phyloP scores from a whole-genome alignment of 768 basidiomycete species.

The Mycena rosella region DNA sequence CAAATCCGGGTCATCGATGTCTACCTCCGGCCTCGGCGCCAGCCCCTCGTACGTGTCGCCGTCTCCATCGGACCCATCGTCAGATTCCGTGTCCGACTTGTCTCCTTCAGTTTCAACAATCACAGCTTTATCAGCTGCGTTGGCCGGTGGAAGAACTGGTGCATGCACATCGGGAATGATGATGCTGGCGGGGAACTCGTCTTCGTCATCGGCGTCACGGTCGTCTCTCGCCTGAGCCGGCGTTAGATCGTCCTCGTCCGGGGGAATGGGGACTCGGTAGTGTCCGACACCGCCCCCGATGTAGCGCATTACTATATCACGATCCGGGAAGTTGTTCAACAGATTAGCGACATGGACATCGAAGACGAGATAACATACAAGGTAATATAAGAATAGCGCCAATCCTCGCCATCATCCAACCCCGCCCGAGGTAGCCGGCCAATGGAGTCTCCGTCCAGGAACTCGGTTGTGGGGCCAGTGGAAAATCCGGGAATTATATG shows the following conservation, averaged over 20 bases:
- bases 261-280: too few species aligned
- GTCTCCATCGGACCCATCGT: not conserved
- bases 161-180: not conserved
- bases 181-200: not conserved
- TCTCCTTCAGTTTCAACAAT: not conserved
- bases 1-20: not conserved
- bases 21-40: not conserved
- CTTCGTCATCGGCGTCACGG: slow-evolving; percentile 1
- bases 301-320: too few species aligned
- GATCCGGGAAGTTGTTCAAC: too few species aligned
- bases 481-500: not conserved
- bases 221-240: not conserved
- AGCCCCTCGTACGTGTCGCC: not conserved
- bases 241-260: too few species aligned
- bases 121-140: not conserved
- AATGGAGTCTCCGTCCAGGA: too few species aligned
- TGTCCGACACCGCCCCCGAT: too few species aligned
- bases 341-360: too few species aligned
- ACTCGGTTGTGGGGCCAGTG: too few species aligned
- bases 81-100: not conserved
- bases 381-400: not conserved
- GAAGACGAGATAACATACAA: too few species aligned
- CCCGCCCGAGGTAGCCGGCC: too few species aligned
- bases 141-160: too few species aligned
- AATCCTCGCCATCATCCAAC: too few species aligned